Evolutionary conservation across 1,284 basidiomycete species (phyloP), one percentile per base, ranked within the genome.

Genomic region (Tylopilus sp.): DNA sequence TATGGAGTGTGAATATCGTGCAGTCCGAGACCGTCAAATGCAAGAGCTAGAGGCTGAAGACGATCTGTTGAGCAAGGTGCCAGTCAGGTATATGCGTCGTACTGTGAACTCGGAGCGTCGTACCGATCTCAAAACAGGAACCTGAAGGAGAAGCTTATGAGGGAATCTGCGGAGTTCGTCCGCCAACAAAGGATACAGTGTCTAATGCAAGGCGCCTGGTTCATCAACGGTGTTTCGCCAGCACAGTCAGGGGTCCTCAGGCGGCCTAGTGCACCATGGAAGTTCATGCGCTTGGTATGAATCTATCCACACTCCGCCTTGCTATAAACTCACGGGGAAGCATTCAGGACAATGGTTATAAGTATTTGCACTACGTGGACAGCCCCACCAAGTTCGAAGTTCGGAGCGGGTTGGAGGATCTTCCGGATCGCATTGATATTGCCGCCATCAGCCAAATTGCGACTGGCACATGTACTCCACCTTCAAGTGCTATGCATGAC

Each of bases 161-260:
- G 85, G 58, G 95, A 97, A 64, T 94, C 92, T 13, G 93, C 85
- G 60, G 93, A 96, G 61, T 96, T 97, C 60, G 86, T 98, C 25
- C 78, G 88, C 26, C 87, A 92, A 64, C 95, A 98, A 70, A 78
- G 95, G 39, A 86, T 94, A 58, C 87, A 91, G 56, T 94, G 91
- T 63, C 67, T 96, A 36, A 71, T 92, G 41, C 86, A 92, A 61
- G 92, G 92, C n/a, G 88, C 91, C 30, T 95, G 92, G 92, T 94
- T 95, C 68, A 78, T 88, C 55, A 90, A 88, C 59, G 87, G 81
- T 6, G 68, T 86, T 34, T 80, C 81, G 0, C 70, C 78, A 1
- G 73, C 71, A 13, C 63, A 67, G 12, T 60, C 78, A 37, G 66
- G 61, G 7, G 74, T 78, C 41, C 64, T 74, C 39, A 76, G 80